A percentile compares a stretch with the other conserved stretches of the same genome.
Conservation (phyloP, 163 green algal species). For the Trebouxia gelatinosa region DNA sequence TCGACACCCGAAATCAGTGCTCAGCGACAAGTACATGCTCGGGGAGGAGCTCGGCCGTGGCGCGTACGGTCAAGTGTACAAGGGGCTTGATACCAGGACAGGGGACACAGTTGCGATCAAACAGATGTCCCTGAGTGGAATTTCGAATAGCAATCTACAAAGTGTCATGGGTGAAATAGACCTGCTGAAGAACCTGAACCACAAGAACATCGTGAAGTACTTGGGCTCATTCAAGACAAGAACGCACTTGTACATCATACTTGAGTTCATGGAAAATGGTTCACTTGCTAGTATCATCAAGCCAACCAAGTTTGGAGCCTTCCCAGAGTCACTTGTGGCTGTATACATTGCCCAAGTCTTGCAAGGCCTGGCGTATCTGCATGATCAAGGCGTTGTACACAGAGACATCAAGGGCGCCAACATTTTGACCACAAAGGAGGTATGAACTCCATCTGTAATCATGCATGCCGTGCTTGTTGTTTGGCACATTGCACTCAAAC, state of each 20-base stretch:
- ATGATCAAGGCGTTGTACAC: slow-evolving; percentile 89
- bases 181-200: slow-evolving; percentile 88
- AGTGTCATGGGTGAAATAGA: slow-evolving; percentile 92
- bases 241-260: slow-evolving; percentile 94
- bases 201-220: slow-evolving; percentile 98
- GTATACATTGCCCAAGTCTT: slow-evolving; percentile 87
- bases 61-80: slow-evolving; percentile 85
- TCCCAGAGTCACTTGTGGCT: slow-evolving; percentile 80
- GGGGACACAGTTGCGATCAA: slow-evolving; percentile 95
- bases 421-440: slow-evolving; percentile 90
- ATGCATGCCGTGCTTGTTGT: too few species aligned
- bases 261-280: slow-evolving; percentile 95
- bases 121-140: slow-evolving; percentile 82
- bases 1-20: slow-evolving; percentile 13
- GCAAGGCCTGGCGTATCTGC: slow-evolving; percentile 83
- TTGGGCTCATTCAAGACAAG: slow-evolving; percentile 88
- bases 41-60: slow-evolving; percentile 91
- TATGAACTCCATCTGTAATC: too few species aligned
- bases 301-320: slow-evolving; percentile 77
- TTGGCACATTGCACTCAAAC: too few species aligned
- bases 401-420: slow-evolving; percentile 95
- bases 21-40: slow-evolving; percentile 69
- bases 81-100: slow-evolving; percentile 82
- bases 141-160: slow-evolving; percentile 68
- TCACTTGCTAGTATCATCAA: slow-evolving; percentile 81